These are phyloP conservation scores for Epichloe uncinata DNA, from an alignment of 2,329 filamentous ascomycete species.

Conservation along the genomic window DNA sequence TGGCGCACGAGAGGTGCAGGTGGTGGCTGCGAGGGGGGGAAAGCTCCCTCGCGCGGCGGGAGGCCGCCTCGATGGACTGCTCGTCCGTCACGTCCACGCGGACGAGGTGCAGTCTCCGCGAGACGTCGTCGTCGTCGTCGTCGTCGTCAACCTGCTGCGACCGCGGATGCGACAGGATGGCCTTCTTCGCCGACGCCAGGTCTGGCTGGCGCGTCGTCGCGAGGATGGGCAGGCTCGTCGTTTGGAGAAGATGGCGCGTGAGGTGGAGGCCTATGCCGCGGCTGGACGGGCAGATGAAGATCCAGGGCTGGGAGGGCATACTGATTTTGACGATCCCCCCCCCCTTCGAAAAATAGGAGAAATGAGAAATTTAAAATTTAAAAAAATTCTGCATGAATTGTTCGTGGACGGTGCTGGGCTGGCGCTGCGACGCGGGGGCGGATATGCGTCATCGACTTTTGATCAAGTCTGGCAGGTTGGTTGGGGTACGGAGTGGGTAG, in stretches of 20 bases:
- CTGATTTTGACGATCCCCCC: too few species aligned
- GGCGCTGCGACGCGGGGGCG: too few species aligned
- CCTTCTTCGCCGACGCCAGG: slow-evolving; percentile 19
- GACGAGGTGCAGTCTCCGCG: slow-evolving; percentile 25
- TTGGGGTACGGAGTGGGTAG: too few species aligned
- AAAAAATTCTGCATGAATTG: too few species aligned
- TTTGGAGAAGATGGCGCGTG: slow-evolving; percentile 33
- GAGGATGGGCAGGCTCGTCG: slow-evolving; percentile 34
- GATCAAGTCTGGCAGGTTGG: too few species aligned
- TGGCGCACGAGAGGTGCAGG: slow-evolving; percentile 53
- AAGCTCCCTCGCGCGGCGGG: slow-evolving; percentile 32
- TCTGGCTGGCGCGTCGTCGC: slow-evolving; percentile 27
- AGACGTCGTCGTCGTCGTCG: background rate
- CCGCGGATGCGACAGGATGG: slow-evolving; percentile 13
- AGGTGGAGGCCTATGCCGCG: slow-evolving; percentile 37
- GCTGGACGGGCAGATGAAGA: slow-evolving; percentile 33
- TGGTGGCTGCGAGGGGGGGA: slow-evolving; percentile 39
- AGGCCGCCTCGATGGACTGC: slow-evolving; percentile 43
- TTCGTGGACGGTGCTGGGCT: too few species aligned
- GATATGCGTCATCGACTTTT: too few species aligned
- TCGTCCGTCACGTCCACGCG: slow-evolving; percentile 44
- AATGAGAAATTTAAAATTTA: too few species aligned
- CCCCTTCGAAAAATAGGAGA: too few species aligned
- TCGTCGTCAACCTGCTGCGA: slow-evolving; percentile 3
- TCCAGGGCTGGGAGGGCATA: slow-evolving; percentile 38